Evolutionary conservation across 1,139 yeast species (phyloP), one percentile per base, ranked within the genome.

Genomic region (Hyphopichia khmerensis): DNA sequence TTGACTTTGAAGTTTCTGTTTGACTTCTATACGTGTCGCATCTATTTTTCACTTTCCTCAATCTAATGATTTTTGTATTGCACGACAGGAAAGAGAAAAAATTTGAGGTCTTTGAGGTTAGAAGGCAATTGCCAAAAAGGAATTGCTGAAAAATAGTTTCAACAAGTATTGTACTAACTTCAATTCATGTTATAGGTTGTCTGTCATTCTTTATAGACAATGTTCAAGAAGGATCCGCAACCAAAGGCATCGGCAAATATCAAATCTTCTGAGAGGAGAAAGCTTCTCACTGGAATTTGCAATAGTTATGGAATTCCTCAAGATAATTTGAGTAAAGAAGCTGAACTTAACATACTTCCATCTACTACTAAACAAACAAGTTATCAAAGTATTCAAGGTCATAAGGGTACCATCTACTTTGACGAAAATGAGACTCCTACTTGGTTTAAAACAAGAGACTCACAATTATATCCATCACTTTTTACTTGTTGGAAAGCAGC

Each of bases 221-320:
- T 84, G 90, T 85, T 84, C 52, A 79, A 76, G 57, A 84, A 83
- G 51, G 79, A 76, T 40, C 82, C 87, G 6, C 68, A 79, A 60
- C 69, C 82, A 41, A 89, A 89, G 63, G 84, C 95, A 3, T 72
- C 82, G 40, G 80, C 96, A 9, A 87, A 87, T 54, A 73, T 91
- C 47, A 90, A 90, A 62, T 79, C 88, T 11, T 86, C 96, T 0
- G 97, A 90, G 48, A 69, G 95, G 39, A 76, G 90, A 54, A 80
- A 77, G 51, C 64, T 88, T 31, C 66, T 83, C 11, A 60, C 67
- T 10, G 57, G 64, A 10, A 72, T 85, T 35, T 71, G 82, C 49
- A 55, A 62, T n/a, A 57, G 57, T 16, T 83, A 74, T 52, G 57
- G 55, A 1, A 51, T 84, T 1, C 76, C 79, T 11, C 75, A 71